Base-by-base conservation (phyloP, 2,329 filamentous ascomycete species). In the Fonsecaea erecta region DNA sequence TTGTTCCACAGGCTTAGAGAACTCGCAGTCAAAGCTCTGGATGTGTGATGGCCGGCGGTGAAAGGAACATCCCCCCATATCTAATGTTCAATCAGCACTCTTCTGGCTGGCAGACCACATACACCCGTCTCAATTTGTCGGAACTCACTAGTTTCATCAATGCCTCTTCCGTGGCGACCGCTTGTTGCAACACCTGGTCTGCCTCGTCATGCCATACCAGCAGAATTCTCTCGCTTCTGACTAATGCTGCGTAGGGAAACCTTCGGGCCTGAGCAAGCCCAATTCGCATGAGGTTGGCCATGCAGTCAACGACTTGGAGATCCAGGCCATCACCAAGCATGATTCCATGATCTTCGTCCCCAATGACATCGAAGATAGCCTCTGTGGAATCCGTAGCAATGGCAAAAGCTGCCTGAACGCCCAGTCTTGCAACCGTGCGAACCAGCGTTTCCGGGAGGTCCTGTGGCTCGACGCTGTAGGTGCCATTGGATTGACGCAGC, bases 351-450 rank as follows among this genome's bases (percentile, higher is more conserved):
- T 79, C 21, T 79, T 76, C 30, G 81, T 80, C 64, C 26, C 60
- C 61, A 60, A 67, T 64, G 64, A 61, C 61, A 58, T 63, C 61
- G 62, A 67, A 67, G 55, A 67, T 67, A 7, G 64, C 64, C 43
- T 63, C 61, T 53, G 64, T 67, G 51, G 43, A 60, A 52, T 67
- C 61, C 52, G 64, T 67, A 43, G 77, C 79, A 79, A 84, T 82
- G 9, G 82, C 84, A 64, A 83, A 76, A 14, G 80, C 81, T 35
- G 83, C 80, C 16, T 76, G 74, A 21, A 80, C 75, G 67, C 83
- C 82, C 62, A 84, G 76, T 58, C 77, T 77, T 59, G 78, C 76
- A 6, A 82, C 77, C 7, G 81, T 80, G 3, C 72, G 76, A 11
- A 81, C 70, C 8, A 84, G 74, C 9, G 76, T 68, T 16, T 74